Evolutionary conservation across 305 asterid genomes (phyloP).

Genomic region (Plantago coronopus): DNA sequence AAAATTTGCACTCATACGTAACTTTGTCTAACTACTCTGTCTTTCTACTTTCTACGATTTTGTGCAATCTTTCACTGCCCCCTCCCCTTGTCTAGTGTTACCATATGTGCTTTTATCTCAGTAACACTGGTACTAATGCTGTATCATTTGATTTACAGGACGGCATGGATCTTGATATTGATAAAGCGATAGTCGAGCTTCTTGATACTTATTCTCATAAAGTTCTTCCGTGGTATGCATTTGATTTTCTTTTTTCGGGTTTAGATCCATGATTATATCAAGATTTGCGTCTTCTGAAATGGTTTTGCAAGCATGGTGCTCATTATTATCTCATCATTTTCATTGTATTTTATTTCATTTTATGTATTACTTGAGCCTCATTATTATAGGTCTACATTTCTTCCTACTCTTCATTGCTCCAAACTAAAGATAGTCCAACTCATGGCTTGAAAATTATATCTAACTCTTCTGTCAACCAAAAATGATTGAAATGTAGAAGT

Average conservation of each 20-base stretch:
- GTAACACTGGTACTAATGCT: constrained; percentile 20
- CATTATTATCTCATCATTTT: no score
- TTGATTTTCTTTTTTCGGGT: background rate
- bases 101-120: constrained; percentile 10
- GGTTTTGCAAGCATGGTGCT: no score
- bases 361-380: background rate
- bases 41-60: background rate
- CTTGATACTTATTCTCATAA: constrained; percentile 65
- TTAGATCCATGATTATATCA: no score
- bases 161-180: constrained; percentile 43
- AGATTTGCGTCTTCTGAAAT: no score
- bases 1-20: no score
- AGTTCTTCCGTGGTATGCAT: constrained; percentile 79
- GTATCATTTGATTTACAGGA: constrained; percentile 43
- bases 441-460: no score
- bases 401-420: no score
- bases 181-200: constrained; percentile 47
- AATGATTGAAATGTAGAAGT: no score
- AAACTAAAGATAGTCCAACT: no score
- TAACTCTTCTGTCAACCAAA: no score
- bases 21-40: no score
- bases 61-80: constrained; percentile 2
- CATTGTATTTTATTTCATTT: background rate
- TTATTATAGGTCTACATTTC: no score
- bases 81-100: background rate